phyloP scores from a whole-genome alignment of 228 moss, liverwort and hornwort species.

The Sphagnum magellanicum region DNA sequence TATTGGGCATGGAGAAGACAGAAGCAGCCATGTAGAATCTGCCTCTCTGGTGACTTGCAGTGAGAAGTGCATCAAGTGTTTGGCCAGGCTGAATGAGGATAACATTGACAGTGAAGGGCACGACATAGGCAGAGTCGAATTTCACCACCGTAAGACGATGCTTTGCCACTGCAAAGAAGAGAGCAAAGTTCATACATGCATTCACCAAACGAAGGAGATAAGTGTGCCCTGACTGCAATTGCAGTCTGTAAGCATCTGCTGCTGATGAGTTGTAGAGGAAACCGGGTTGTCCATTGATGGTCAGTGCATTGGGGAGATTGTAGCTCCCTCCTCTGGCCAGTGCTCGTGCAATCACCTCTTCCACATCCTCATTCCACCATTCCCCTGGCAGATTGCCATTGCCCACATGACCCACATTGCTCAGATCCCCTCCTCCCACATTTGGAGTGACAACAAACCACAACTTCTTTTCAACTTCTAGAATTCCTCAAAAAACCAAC shows the following conservation, averaged over 20 bases:
- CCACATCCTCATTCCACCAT: not conserved
- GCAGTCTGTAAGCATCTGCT: constrained; percentile 27
- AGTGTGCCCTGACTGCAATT: constrained; percentile 15
- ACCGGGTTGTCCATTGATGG: constrained; percentile 52
- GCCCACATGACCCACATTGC: not conserved
- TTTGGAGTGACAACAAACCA: no score
- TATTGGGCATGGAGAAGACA: constrained; percentile 14
- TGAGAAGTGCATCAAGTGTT: constrained; percentile 31
- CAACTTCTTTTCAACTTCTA: no score
- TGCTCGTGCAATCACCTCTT: constrained; percentile 21
- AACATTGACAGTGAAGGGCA: constrained; percentile 13
- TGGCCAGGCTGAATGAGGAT: constrained; percentile 30
- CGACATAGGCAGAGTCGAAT: constrained; percentile 30
- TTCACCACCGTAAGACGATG: constrained; percentile 42
- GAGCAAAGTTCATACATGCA: constrained; percentile 34
- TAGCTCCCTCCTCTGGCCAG: constrained; percentile 42
- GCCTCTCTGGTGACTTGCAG: constrained; percentile 17
- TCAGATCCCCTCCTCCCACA: no score
- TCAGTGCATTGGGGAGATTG: constrained; percentile 46
- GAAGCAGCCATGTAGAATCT: constrained; percentile 18
- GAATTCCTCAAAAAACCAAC: not conserved
- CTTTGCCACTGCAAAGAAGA: constrained; percentile 29
- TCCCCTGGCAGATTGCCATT: not conserved
- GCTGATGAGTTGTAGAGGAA: constrained; percentile 44
- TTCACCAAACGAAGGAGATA: constrained; percentile 46